These are phyloP conservation scores for Aspergillus olivimuriae DNA, from an alignment of 495 filamentous ascomycete genomes.

Conservation along the genomic window DNA sequence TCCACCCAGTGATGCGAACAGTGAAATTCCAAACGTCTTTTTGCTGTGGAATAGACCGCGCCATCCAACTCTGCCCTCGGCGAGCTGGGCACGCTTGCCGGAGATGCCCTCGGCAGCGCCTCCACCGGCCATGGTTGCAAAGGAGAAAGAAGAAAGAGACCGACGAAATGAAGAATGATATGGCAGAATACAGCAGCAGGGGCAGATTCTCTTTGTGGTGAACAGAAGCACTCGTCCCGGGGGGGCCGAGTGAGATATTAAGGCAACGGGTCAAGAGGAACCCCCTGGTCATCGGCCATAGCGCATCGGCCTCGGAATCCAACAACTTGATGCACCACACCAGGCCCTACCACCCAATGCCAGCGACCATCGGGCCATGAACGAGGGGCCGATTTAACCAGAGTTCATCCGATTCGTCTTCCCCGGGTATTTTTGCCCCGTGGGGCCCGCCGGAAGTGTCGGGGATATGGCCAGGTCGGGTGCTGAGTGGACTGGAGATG, in stretches of 20 bases:
- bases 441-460: not conserved
- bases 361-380: not conserved
- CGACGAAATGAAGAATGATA: not conserved
- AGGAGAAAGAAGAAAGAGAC: not conserved
- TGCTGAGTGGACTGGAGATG: too few species aligned
- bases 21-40: constrained; percentile 26
- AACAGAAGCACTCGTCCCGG: too few species aligned
- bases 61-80: constrained; percentile 21
- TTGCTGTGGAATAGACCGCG: constrained; percentile 26
- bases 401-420: not conserved
- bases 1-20: constrained; percentile 32
- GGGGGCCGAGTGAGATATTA: too few species aligned
- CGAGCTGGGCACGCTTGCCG: constrained; percentile 32
- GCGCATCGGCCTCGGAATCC: too few species aligned
- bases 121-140: constrained; percentile 5
- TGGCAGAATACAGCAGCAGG: not conserved
- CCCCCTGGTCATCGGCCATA: too few species aligned
- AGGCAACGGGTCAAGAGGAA: too few species aligned
- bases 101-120: constrained; percentile 17
- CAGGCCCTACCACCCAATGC: not conserved
- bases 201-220: not conserved
- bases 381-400: constrained; percentile 1
- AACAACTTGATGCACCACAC: not conserved
- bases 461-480: not conserved
- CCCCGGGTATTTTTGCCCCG: not conserved